Base-by-base conservation (phyloP, 352 stramenopile species). In the Phytophthora melonis region DNA sequence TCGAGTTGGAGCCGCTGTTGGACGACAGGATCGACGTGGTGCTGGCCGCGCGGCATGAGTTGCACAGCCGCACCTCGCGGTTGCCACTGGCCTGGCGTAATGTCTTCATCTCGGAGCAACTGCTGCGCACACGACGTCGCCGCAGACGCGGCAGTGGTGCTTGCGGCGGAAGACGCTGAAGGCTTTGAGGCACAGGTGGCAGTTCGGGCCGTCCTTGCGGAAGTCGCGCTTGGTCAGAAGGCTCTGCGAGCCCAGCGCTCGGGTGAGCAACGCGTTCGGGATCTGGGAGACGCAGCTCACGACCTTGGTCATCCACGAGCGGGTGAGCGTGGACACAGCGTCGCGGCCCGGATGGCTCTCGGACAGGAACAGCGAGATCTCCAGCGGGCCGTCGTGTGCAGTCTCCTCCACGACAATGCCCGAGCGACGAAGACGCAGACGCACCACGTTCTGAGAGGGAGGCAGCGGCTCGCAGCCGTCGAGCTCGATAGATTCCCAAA, bases 401-500 rank as follows among this genome's bases (percentile, higher is more conserved):
- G 81, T 81, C 45, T 96, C 89, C 69, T 96, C 89, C 52, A 94
- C 86, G 4, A 96, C 88, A 43, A 96, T 86, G 19, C 89, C 89
- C 32, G 86, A 92, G 45, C 89, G 85, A n/a, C 89, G 89, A 67
- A 96, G 76, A 32, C 84, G 85, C 50, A 96, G 77, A 13, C 89
- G 86, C 66, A 93, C 89, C 45, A 96, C 87, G 65, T 96, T 96
- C 63, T 91, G 79, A 25, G 86, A 93, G 18, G 83, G 64, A 1
- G 89, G 89, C 19, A 95, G 68, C 4, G 89, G 89, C 7, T 88
- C 84, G 34, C 83, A 93, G 27, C 85, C 86, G 69, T 95, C 88
- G 18, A 96, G 79, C 62, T 96, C 88, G 57, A 96, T 93, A 25
- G 83, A 93, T 58, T 96, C 89, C 89, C 89, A 96, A 77, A 95